Percentiles rank a stretch among this genome's conserved stretches.
phyloP scores from a whole-genome alignment of 257 asterid species.

The Penstemon newberryi region DNA sequence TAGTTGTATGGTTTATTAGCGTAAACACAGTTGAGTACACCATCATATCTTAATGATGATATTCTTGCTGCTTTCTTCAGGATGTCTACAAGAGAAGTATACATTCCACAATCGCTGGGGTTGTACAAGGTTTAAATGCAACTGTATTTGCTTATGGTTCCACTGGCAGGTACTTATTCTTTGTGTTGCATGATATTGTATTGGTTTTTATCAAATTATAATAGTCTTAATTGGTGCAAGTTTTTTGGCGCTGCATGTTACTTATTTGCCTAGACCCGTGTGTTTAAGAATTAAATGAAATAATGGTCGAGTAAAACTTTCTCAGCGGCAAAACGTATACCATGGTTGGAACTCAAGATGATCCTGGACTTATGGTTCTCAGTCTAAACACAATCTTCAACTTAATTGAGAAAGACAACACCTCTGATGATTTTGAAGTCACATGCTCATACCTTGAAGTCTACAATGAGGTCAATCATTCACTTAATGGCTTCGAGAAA shows the following conservation, averaged over 20 bases:
- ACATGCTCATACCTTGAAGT: conserved; percentile 96
- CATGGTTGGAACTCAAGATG: conserved; percentile 90
- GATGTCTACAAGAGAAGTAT: conserved; percentile 76
- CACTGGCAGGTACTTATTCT: conserved; percentile 74
- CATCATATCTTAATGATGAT: not conserved
- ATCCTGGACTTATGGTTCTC: conserved; percentile 98
- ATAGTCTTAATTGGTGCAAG: not conserved
- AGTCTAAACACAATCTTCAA: conserved; percentile 83
- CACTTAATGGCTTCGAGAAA: conserved; percentile 18
- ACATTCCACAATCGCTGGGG: conserved; percentile 75
- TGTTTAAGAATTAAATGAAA: conserved; percentile 4
- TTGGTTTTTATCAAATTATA: too few species aligned
- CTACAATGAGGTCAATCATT: conserved; percentile 80
- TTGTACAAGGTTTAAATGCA: conserved; percentile 93
- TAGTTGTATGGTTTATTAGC: conserved; percentile 9
- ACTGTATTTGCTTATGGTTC: conserved; percentile 97
- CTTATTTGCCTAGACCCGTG: conserved; percentile 16
- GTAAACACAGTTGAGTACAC: conserved; percentile 7
- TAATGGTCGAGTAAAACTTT: conserved; percentile 8
- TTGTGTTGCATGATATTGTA: too few species aligned
- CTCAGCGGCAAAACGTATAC: conserved; percentile 95
- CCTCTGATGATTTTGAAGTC: conserved; percentile 71
- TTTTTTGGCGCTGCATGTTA: conserved; percentile 9
- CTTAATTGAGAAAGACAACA: conserved; percentile 65
- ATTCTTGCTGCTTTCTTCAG: conserved; percentile 42